These are phyloP conservation scores for Polyporus tsugae DNA, from an alignment of 1,284 basidiomycete genomes.

Conservation along the genomic window DNA sequence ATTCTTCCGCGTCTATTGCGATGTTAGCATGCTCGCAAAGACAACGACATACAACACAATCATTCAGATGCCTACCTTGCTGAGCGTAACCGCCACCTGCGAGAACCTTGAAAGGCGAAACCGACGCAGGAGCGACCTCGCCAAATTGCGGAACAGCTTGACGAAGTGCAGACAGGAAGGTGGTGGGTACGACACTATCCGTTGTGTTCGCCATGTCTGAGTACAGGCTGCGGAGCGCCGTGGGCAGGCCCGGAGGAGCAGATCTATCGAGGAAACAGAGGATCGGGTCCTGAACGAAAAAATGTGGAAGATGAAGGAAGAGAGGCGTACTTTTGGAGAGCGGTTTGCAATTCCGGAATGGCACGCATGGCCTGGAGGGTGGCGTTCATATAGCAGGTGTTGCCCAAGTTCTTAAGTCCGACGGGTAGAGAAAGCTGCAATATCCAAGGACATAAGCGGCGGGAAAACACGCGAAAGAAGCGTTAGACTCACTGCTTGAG, in stretches of 20 bases:
- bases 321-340: conserved; percentile 63
- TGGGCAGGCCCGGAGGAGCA: conserved; percentile 49
- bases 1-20: conserved; percentile 91
- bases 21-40: neutral
- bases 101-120: conserved; percentile 45
- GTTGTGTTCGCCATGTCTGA: conserved; percentile 78
- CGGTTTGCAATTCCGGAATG: conserved; percentile 86
- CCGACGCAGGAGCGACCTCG: conserved; percentile 57
- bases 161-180: conserved; percentile 78
- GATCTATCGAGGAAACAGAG: conserved; percentile 24
- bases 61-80: conserved; percentile 65
- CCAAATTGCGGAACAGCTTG: conserved; percentile 92
- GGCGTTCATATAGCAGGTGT: conserved; percentile 97
- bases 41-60: neutral
- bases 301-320: neutral
- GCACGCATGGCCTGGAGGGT: conserved; percentile 92
- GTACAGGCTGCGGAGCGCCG: conserved; percentile 80
- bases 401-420: conserved; percentile 80
- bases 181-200: conserved; percentile 79
- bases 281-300: neutral
- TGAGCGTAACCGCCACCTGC: conserved; percentile 74
- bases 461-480: neutral
- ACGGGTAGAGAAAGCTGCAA: conserved; percentile 69
- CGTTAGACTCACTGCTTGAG: conserved; percentile 70
- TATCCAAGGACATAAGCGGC: neutral